Conservation (phyloP, 2,329 filamentous ascomycete genomes). For the Aspergillus pseudoglaucus region DNA sequence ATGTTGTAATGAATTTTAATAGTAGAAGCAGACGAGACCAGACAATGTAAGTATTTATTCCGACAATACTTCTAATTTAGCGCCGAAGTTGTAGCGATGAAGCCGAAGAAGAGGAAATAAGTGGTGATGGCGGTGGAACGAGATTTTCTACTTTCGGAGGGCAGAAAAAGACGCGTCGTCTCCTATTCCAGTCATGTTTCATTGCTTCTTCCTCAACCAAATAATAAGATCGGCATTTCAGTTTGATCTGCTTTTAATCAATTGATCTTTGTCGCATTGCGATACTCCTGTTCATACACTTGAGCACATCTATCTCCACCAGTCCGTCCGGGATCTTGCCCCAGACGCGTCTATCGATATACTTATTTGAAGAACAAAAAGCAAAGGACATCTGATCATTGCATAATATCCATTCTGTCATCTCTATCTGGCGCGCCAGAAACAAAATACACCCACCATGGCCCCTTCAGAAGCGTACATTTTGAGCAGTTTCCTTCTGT, state of each 20-base stretch:
- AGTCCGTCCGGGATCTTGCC: not conserved
- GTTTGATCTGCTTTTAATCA: not conserved
- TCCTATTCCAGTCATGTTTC: not conserved
- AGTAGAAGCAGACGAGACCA: not conserved
- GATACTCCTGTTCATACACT: not conserved
- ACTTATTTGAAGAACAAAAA: too few relatives aligned
- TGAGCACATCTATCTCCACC: not conserved
- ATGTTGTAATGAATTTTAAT: not conserved
- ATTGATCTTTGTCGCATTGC: not conserved
- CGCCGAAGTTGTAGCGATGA: not conserved
- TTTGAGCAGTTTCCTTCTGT: slow-evolving; percentile 69
- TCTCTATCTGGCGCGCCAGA: not conserved
- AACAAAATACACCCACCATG: slow-evolving; percentile 43
- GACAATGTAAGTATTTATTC: not conserved
- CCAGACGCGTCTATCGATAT: too few relatives aligned
- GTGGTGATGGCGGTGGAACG: not conserved
- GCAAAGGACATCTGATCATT: too few relatives aligned
- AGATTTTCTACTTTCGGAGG: not conserved
- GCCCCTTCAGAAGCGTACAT: slow-evolving; percentile 68
- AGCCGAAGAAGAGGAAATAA: not conserved
- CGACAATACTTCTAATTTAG: not conserved
- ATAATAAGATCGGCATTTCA: too few relatives aligned
- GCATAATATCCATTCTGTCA: too few relatives aligned
- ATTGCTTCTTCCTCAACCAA: too few relatives aligned
- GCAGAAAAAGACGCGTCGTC: not conserved